Conservation (phyloP, 768 basidiomycete genomes). For the Sporobolomyces phaffii region DNA sequence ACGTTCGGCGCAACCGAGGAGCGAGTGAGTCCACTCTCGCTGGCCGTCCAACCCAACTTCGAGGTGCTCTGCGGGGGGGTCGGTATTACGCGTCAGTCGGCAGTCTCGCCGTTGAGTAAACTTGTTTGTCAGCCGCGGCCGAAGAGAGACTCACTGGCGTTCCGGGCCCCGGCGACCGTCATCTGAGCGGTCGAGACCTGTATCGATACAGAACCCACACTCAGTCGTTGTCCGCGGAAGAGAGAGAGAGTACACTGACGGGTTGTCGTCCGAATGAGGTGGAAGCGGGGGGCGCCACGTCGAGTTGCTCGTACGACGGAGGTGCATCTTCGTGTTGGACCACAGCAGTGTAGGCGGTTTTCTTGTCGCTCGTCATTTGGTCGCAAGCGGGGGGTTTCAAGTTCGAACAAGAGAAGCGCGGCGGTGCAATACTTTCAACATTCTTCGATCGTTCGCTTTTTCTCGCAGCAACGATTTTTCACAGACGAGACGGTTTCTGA, state of each 20-base stretch:
- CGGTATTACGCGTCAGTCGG: neutral
- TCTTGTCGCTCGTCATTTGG: constrained; percentile 16
- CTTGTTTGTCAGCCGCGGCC: neutral
- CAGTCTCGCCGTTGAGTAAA: no score
- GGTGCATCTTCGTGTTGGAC: neutral
- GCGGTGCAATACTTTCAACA: no score
- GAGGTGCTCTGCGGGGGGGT: neutral
- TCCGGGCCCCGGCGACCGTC: constrained; percentile 17
- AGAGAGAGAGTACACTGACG: neutral
- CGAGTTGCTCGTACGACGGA: constrained; percentile 1
- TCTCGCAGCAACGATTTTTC: no score
- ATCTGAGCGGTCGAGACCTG: constrained; percentile 10
- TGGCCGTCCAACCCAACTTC: constrained; percentile 31
- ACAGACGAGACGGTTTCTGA: no score
- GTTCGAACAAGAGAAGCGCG: no score
- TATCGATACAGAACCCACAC: no score
- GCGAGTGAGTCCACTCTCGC: constrained; percentile 20
- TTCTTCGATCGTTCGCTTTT: no score
- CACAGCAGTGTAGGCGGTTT: neutral
- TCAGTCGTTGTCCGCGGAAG: no score
- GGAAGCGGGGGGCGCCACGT: neutral
- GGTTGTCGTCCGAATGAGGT: constrained; percentile 4
- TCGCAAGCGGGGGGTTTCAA: neutral
- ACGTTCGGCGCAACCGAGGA: constrained; percentile 17
- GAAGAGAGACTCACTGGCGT: constrained; percentile 7